Percentiles rank a stretch among this genome's conserved stretches.
Conservation (phyloP, 2,329 filamentous ascomycete species). For the Huntiella abstrusa region DNA sequence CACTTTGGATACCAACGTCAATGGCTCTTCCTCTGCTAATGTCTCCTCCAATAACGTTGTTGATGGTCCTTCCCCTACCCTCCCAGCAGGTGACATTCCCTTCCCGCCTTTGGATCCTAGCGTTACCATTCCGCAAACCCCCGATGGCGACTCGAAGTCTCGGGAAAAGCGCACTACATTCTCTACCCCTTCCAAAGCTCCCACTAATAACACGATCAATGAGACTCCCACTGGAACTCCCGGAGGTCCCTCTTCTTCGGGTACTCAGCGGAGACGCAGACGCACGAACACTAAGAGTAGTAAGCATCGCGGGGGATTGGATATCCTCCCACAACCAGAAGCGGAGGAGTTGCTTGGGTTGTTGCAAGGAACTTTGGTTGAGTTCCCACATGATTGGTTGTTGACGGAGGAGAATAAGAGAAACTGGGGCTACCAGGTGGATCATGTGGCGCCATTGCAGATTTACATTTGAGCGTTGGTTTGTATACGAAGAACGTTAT, state of each 20-base stretch:
- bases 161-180: constrained; percentile 37
- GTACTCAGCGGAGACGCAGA: constrained; percentile 36
- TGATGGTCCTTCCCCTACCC: constrained; percentile 24
- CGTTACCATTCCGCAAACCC: constrained; percentile 10
- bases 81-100: constrained; percentile 24
- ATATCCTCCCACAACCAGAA: constrained; percentile 54
- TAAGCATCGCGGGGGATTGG: constrained; percentile 49
- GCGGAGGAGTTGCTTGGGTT: constrained; percentile 66
- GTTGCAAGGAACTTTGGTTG: constrained; percentile 73
- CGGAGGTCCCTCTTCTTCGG: constrained; percentile 20
- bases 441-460: constrained; percentile 86
- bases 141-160: constrained; percentile 5
- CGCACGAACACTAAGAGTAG: constrained; percentile 53
- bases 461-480: constrained; percentile 44
- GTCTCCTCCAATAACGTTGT: background rate
- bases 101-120: constrained; percentile 30
- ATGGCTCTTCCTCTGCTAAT: constrained; percentile 12
- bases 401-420: constrained; percentile 77
- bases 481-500: too few relatives aligned
- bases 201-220: constrained; percentile 14
- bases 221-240: background rate
- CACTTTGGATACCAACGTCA: constrained; percentile 15
- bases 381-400: constrained; percentile 94
- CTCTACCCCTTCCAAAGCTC: constrained; percentile 31
- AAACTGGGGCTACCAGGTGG: constrained; percentile 93